phyloP scores from a whole-genome alignment of 1,139 yeast genomes.

The Trichomonascaceae sp. region DNA sequence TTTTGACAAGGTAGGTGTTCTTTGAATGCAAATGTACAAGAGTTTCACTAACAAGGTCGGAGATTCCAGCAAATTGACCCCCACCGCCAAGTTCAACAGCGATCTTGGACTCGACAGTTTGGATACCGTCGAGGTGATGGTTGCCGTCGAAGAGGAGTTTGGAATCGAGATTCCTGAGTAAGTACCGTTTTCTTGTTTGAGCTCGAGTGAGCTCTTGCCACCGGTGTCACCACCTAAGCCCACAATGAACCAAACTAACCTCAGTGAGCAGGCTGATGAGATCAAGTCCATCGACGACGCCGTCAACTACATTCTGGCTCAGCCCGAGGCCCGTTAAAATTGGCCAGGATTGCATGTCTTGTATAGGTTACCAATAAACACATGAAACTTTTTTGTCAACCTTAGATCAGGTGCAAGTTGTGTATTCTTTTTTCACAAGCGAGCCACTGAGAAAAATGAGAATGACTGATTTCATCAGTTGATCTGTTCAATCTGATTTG shows the following conservation, averaged over 20 bases:
- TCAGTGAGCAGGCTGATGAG: conserved; percentile 52
- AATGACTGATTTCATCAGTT: too few species aligned
- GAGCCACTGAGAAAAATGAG: too few species aligned
- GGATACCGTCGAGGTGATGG: conserved; percentile 79
- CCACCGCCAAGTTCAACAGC: conserved; percentile 48
- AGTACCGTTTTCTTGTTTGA: conserved; percentile 6
- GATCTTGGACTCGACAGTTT: conserved; percentile 80
- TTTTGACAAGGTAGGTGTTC: conserved; percentile 47
- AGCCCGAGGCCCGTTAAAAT: conserved; percentile 32
- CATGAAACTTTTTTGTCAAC: too few species aligned
- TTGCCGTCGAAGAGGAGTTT: conserved; percentile 71
- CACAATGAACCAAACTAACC: conserved; percentile 1
- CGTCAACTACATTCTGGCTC: conserved; percentile 57
- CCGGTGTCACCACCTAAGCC: too few species aligned
- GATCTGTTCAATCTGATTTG: too few species aligned
- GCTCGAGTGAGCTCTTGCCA: conserved; percentile 1
- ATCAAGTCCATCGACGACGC: conserved; percentile 78
- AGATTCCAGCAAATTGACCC: conserved; percentile 33
- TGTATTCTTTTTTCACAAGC: too few species aligned
- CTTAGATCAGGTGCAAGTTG: too few species aligned
- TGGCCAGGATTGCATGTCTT: background rate
- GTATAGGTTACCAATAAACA: too few species aligned
- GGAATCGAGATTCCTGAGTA: conserved; percentile 61
- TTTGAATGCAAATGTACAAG: conserved; percentile 6
- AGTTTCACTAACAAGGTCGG: conserved; percentile 9